Evolutionary conservation across 257 asterid genomes (phyloP), one percentile per base, ranked within the genome.

Genomic region (Pogostemon cablin): DNA sequence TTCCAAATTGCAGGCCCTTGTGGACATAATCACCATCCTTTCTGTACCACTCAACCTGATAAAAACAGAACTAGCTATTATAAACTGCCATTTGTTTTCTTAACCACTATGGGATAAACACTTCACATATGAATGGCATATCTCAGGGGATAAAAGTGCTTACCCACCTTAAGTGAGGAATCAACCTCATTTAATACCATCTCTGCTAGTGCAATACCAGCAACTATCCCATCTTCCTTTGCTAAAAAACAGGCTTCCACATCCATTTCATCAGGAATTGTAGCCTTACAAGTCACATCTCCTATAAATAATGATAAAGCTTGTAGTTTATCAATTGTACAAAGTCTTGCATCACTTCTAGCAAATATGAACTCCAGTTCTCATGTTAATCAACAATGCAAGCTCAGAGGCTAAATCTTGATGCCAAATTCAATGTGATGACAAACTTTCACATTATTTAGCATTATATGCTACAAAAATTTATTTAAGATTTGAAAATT

Each of bases 221-320:
- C 98, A 54, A 91, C 84, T 47, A 91, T 83, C 73, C 98, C 97
- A 69, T 95, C 92, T 77, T 95, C 98, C 85, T 95, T 95, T 38
- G 98, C 97, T 77, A 95, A 68, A 75, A 95, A 91, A 82, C 82
- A 69, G 73, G 99, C 99, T 83, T 89, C 98, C 49, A 83, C 96
- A 74, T 91, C 97, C 89, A 86, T 82, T 54, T 91, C 96, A 84
- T 65, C 40, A 5, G 96, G 98, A 84, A 95, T 88, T 32, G 96
- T 91, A 50, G 99, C 99, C 78, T 89, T 86, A 78, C 93, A 91
- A 72, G 99, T 91, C 74, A 95, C 97, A 74, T 95, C 98, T 53
- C 98, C 99, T 93, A 32, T 78, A 76, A 74, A 76, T 75, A 50
- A 15, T 15, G 15, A 15, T 20, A 47, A 53, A 32, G 48, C 47